Conservation (phyloP, 1,284 basidiomycete genomes). For the Dichomitus squalens region DNA sequence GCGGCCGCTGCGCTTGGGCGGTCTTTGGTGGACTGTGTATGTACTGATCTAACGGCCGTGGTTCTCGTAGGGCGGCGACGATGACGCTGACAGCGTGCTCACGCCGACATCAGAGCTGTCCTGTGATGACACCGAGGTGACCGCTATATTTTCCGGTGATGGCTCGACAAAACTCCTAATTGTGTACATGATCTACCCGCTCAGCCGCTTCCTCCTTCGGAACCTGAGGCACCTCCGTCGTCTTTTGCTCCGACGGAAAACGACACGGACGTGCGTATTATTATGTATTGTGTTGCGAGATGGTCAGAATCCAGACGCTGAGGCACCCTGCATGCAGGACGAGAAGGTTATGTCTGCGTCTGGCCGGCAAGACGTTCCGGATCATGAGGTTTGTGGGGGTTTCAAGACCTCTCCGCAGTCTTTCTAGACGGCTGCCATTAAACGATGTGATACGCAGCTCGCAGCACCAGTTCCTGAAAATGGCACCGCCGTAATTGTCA, state of each 20-base stretch:
- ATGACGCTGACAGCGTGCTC: conserved; percentile 14
- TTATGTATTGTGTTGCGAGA: background rate
- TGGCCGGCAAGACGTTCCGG: background rate
- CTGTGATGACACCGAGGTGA: conserved; percentile 21
- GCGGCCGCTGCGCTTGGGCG: background rate
- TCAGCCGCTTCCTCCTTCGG: conserved; percentile 18
- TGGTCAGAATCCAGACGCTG: background rate
- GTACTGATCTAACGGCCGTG: background rate
- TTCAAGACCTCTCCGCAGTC: background rate
- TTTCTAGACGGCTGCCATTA: background rate
- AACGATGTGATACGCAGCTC: background rate
- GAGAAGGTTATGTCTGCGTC: conserved; percentile 6
- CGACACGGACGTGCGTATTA: conserved; percentile 21
- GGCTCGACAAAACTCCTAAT: conserved; percentile 1
- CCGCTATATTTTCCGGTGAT: background rate
- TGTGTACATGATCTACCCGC: background rate
- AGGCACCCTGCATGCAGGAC: conserved; percentile 6
- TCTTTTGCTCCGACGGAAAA: conserved; percentile 22
- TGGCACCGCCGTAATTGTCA: background rate
- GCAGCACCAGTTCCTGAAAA: background rate
- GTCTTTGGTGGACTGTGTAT: background rate
- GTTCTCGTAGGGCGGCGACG: background rate
- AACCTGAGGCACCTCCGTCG: conserved; percentile 28
- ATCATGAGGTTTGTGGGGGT: conserved; percentile 2
- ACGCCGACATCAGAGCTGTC: conserved; percentile 18